These are phyloP conservation scores for Fusarium napiforme DNA, from an alignment of 2,329 filamentous ascomycete species.

Conservation along the genomic window DNA sequence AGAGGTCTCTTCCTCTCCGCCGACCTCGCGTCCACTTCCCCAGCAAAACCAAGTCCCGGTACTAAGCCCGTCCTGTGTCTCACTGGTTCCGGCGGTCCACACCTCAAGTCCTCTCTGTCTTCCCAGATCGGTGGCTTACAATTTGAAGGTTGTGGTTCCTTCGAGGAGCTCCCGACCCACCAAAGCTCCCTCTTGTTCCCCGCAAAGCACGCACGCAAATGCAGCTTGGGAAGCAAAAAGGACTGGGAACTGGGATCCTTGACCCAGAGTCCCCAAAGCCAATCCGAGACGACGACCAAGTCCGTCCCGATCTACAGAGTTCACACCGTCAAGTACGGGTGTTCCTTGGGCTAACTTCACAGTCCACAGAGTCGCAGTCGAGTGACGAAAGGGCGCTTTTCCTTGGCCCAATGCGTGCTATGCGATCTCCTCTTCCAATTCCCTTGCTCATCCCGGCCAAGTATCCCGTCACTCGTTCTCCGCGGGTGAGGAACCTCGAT, in stretches of 20 bases:
- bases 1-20: slow-evolving; percentile 1
- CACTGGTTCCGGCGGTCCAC: slow-evolving; percentile 30
- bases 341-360: slow-evolving; percentile 33
- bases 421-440: not conserved
- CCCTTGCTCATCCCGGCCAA: slow-evolving; percentile 24
- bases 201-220: slow-evolving; percentile 33
- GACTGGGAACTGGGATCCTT: slow-evolving; percentile 15
- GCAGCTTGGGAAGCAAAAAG: slow-evolving; percentile 5
- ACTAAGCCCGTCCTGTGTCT: slow-evolving; percentile 11
- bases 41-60: slow-evolving; percentile 16
- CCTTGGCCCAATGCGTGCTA: slow-evolving; percentile 41
- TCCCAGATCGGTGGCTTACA: slow-evolving; percentile 40
- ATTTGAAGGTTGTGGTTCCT: slow-evolving; percentile 3
- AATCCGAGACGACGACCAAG: slow-evolving; percentile 28
- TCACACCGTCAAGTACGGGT: slow-evolving; percentile 44
- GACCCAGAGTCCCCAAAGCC: not conserved
- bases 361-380: slow-evolving; percentile 31
- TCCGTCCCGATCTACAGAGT: slow-evolving; percentile 45
- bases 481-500: slow-evolving; percentile 39
- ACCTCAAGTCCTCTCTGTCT: not conserved
- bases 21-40: slow-evolving; percentile 9
- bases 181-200: slow-evolving; percentile 35
- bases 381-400: slow-evolving; percentile 35
- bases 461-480: slow-evolving; percentile 41
- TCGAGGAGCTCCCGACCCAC: slow-evolving; percentile 36